These are phyloP conservation scores for Monascus ruber DNA, from an alignment of 2,329 filamentous ascomycete species.

Conservation along the genomic window DNA sequence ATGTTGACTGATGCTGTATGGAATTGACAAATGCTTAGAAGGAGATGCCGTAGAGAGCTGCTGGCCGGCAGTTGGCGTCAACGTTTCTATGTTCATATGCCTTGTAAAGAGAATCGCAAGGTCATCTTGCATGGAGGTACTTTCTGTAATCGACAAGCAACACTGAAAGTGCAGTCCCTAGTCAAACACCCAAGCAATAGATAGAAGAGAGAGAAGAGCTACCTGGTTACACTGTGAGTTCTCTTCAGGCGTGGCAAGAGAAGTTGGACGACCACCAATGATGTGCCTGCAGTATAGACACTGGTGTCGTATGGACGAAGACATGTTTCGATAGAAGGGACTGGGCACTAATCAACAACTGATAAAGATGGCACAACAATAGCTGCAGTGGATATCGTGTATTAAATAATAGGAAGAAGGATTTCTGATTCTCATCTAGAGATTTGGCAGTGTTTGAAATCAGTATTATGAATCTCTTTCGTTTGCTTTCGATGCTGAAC, in stretches of 20 bases:
- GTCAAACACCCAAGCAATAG: conserved; percentile 13
- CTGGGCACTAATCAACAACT: too few species aligned
- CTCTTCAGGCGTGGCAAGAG: conserved; percentile 25
- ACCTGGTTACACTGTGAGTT: conserved; percentile 32
- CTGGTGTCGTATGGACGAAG: conserved; percentile 26
- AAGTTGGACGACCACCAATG: conserved; percentile 25
- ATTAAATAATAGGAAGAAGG: too few species aligned
- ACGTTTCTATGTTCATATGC: conserved; percentile 52
- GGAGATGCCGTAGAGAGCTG: conserved; percentile 17
- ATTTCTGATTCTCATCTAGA: too few species aligned
- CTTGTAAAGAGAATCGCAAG: conserved; percentile 68
- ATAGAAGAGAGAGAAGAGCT: conserved; percentile 12
- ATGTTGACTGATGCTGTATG: conserved; percentile 68
- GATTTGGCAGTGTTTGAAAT: too few species aligned
- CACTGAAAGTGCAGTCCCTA: conserved; percentile 18
- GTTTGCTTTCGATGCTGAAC: too few species aligned
- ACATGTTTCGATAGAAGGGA: conserved; percentile 15
- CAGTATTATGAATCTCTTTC: too few species aligned
- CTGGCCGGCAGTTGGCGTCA: conserved; percentile 20
- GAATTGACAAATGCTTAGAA: conserved; percentile 38
- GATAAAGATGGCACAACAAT: too few species aligned
- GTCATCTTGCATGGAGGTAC: conserved; percentile 61
- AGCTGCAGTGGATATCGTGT: too few species aligned
- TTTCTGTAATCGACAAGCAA: conserved; percentile 29
- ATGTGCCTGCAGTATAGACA: conserved; percentile 29